These are phyloP conservation scores for Lachancea lanzarotensis DNA, from an alignment of 805 yeast species.

Conservation along the genomic window DNA sequence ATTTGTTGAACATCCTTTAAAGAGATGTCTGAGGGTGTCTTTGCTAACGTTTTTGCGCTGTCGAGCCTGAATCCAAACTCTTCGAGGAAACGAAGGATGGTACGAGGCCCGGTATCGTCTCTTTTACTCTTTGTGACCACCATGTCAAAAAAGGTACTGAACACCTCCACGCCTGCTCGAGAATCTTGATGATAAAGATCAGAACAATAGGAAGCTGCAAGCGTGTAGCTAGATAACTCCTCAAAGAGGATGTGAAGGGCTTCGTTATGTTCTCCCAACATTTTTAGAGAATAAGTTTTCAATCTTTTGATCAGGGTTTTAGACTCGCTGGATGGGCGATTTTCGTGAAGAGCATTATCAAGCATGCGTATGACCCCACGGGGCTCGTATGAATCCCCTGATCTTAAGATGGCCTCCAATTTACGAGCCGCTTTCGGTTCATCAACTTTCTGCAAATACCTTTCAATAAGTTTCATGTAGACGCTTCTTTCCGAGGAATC, in stretches of 20 bases:
- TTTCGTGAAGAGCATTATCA: constrained; percentile 9
- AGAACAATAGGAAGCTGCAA: constrained; percentile 58
- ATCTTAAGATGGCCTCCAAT: constrained; percentile 32
- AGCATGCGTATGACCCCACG: constrained; percentile 28
- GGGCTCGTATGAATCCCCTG: constrained; percentile 36
- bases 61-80: constrained; percentile 22
- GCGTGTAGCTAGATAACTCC: constrained; percentile 47
- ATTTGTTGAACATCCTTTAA: constrained; percentile 39
- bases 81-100: constrained; percentile 19
- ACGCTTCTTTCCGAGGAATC: constrained; percentile 34
- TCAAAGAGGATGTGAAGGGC: constrained; percentile 57
- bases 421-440: constrained; percentile 22
- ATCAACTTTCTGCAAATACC: constrained; percentile 36
- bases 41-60: constrained; percentile 34
- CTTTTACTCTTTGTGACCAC: constrained; percentile 32
- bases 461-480: constrained; percentile 39
- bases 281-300: constrained; percentile 51
- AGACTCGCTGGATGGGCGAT: constrained; percentile 7
- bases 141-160: constrained; percentile 36
- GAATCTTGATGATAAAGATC: constrained; percentile 37
- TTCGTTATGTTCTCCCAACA: constrained; percentile 53
- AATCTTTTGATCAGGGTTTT: constrained; percentile 13
- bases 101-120: constrained; percentile 3
- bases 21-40: constrained; percentile 47
- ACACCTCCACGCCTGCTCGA: constrained; percentile 36